Conservation (phyloP, 2,329 filamentous ascomycete genomes). For the Amphichorda felina region DNA sequence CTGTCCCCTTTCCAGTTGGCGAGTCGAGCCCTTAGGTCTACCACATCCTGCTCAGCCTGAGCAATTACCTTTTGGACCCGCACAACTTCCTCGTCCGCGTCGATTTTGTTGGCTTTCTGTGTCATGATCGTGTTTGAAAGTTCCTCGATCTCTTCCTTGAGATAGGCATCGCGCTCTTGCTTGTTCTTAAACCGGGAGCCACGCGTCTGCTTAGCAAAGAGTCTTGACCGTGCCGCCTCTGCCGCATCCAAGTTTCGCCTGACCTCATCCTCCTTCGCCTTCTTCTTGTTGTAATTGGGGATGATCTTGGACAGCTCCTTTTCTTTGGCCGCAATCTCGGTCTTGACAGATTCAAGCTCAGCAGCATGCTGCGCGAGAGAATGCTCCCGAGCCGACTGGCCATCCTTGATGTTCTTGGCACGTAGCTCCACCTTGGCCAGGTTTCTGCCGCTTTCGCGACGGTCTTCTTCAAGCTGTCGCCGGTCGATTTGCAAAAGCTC, state of each 20-base stretch:
- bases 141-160: constrained; percentile 71
- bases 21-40: constrained; percentile 57
- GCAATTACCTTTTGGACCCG: constrained; percentile 61
- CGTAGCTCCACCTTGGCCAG: constrained; percentile 81
- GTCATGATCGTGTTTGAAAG: constrained; percentile 64
- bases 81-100: constrained; percentile 72
- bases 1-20: constrained; percentile 70
- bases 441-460: constrained; percentile 66
- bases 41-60: constrained; percentile 60
- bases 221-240: constrained; percentile 61
- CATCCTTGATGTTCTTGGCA: constrained; percentile 71
- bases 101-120: constrained; percentile 74
- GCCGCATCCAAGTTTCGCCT: constrained; percentile 64
- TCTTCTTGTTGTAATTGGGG: constrained; percentile 65
- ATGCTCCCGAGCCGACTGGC: constrained; percentile 66
- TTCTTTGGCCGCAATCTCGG: constrained; percentile 66
- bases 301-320: constrained; percentile 61
- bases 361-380: constrained; percentile 57
- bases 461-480: constrained; percentile 78
- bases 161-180: constrained; percentile 72
- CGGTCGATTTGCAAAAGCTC: constrained; percentile 79
- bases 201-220: constrained; percentile 87
- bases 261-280: constrained; percentile 58
- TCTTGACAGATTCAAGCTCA: constrained; percentile 60
- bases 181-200: constrained; percentile 82